Base-by-base conservation (phyloP, 805 yeast genomes). In the Metschnikowia lachancei region DNA sequence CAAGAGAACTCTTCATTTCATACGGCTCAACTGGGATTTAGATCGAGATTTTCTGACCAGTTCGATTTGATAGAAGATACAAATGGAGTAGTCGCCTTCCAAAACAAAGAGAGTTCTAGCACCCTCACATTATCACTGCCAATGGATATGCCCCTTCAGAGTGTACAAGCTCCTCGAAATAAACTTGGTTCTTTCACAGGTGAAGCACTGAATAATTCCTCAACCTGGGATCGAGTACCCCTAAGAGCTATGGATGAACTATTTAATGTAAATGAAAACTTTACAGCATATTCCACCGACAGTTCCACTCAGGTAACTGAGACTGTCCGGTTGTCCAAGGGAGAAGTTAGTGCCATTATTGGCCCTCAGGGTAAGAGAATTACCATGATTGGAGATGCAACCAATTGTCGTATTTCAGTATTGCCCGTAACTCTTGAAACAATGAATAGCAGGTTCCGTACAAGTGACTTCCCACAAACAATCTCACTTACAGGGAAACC, bases 371-470 rank as follows among this genome's bases (percentile, higher is more conserved):
- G 46, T 4, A 32, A 28, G 13, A 37, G 50, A 19, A 52, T 54
- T 6, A 13, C 19, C 31, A 31, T 41, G 33, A 52, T 54, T 17
- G 39, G 47, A 17, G 24, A 38, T n/a, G 36, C 42, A 7, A 43
- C 56, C 11, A 45, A 35, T 13, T 54, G 56, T 40, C 43, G 50
- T 3, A 52, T 54, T 6, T 46, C 49, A 11, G 46, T 52, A 8
- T 33, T 50, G 14, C 56, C 57, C 7, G 41, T 52, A 9, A 47
- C 51, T 3, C 41, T 45, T 14, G 54, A 52, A 17, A 43, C 49
- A n/a, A 36, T 48, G 41, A 37, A 40, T 33, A 36, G 44, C 39
- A 37, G 50, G 16, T 35, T 34, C 30, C 46, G 50, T 33, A 41
- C 44, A 8, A 34, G 41, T 19, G 49, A 47, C 40, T 32, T 45